Conservation (phyloP, 495 filamentous ascomycete species). For the Coniosporium apollinis region DNA sequence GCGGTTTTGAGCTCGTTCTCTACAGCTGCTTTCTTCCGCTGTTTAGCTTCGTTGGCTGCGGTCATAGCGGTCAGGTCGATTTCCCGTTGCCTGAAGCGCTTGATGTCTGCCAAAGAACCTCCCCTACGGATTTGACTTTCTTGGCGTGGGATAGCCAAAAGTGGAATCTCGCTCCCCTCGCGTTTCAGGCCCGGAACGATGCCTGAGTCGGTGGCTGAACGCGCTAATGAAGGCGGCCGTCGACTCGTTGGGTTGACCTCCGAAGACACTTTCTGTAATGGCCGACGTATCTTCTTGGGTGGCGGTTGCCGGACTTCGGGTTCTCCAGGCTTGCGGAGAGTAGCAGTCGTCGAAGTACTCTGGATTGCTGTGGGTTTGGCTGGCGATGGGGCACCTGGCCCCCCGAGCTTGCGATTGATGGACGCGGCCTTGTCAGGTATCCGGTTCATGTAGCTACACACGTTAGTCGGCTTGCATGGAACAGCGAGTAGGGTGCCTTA, state of each 20-base stretch:
- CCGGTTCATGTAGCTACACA: conserved; percentile 56
- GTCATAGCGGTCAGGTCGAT: conserved; percentile 45
- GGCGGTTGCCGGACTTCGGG: conserved; percentile 33
- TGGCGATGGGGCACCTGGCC: conserved; percentile 48
- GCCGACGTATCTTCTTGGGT: conserved; percentile 35
- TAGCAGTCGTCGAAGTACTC: conserved; percentile 21
- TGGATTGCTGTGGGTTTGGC: conserved; percentile 36
- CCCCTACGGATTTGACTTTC: too few species aligned
- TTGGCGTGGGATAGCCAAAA: conserved; percentile 40
- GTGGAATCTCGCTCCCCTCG: conserved; percentile 43
- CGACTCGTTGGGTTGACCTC: conserved; percentile 33
- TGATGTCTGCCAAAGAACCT: too few species aligned
- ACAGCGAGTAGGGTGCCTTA: conserved; percentile 25
- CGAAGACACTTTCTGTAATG: conserved; percentile 54
- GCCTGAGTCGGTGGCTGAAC: conserved; percentile 48
- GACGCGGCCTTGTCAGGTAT: conserved; percentile 63
- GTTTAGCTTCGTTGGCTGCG: conserved; percentile 43
- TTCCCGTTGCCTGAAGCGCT: conserved; percentile 46
- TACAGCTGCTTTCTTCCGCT: conserved; percentile 55
- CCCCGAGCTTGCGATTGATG: conserved; percentile 77
- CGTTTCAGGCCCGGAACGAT: conserved; percentile 40
- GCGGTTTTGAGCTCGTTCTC: conserved; percentile 72
- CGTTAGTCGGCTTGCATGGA: conserved; percentile 1
- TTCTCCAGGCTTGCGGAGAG: conserved; percentile 33
- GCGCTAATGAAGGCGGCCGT: conserved; percentile 33